Evolutionary conservation across 495 filamentous ascomycete genomes (phyloP).

Genomic region (Parmelia sp.): DNA sequence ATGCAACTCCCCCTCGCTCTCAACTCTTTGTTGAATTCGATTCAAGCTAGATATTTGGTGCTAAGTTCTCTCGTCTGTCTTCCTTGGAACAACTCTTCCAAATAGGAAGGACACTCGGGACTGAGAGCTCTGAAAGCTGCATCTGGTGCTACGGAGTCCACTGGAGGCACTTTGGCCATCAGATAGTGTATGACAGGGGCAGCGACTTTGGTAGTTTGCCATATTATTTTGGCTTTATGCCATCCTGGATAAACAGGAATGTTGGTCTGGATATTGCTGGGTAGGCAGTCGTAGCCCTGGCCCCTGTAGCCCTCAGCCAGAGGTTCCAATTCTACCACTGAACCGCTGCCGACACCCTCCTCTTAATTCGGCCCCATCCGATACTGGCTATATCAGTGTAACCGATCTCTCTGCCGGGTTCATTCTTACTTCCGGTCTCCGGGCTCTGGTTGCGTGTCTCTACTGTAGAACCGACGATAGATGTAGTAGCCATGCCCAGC

Average conservation of each 20-base stretch:
- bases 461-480: conserved; percentile 24
- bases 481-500: conserved; percentile 34
- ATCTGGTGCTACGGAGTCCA: not conserved
- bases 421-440: conserved; percentile 27
- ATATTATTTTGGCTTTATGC: not conserved
- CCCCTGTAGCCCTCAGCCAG: not conserved
- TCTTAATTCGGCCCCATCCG: conserved; percentile 20
- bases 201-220: not conserved
- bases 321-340: not conserved
- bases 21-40: not conserved
- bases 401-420: conserved; percentile 27
- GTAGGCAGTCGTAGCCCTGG: not conserved
- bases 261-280: not conserved
- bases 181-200: not conserved
- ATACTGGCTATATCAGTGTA: conserved; percentile 32
- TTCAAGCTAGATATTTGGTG: too few relatives aligned
- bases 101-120: not conserved
- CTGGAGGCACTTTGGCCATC: not conserved
- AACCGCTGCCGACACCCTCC: not conserved
- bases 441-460: conserved; percentile 28
- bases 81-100: not conserved
- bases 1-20: not conserved
- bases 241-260: not conserved
- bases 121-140: not conserved
- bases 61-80: not conserved